Evolutionary conservation across 768 basidiomycete genomes (phyloP), one percentile per base, ranked within the genome.

Genomic region (Kockovaella imperatae): DNA sequence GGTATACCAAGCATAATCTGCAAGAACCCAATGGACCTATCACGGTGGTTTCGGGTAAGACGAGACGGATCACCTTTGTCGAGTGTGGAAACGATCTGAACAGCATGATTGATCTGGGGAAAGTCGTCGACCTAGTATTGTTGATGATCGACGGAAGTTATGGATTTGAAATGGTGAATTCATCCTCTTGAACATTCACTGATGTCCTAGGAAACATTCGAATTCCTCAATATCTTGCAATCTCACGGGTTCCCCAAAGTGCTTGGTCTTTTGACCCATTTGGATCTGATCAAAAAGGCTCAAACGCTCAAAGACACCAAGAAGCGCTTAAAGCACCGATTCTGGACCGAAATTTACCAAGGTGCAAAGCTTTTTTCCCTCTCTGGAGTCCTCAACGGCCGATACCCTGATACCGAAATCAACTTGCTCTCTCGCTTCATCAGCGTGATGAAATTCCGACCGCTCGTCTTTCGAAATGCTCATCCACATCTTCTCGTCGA

Each of bases 261-360:
- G 60, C 88, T 99, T 53, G 93, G 95, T 47, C 73, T 99, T 49
- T 84, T 99, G 39, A 84, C 89, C 39, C 95, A 99, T 72, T 82
- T 97, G 34, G 95, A 97, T 72, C 83, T 99, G 56, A 86, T 99
- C 58, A 95, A 95, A 77, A 91, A 89, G 67, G 78, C 84, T 4
- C 77, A 85, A 0, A 83, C 83, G 3, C 81, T 97, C 32, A 84
- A 83, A 49, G 80, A 81, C 42, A 89, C 88, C 45, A 99, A 97
- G 75, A 95, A 95, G 64, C 74, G 83, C 0, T 79, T 99, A 31
- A 99, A 99, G 73, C 95, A 88, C 67, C 86, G 95, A 8, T 99
- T 99, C 75, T 99, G 95, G 95, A 88, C 91, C 0, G 95, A 99
- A 72, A 97, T 99, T 11, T 97, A 97, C 70, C 86, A 90, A 62